Conservation (phyloP, 306 rosid genomes). For the Cotoneaster glaucophyllus region DNA sequence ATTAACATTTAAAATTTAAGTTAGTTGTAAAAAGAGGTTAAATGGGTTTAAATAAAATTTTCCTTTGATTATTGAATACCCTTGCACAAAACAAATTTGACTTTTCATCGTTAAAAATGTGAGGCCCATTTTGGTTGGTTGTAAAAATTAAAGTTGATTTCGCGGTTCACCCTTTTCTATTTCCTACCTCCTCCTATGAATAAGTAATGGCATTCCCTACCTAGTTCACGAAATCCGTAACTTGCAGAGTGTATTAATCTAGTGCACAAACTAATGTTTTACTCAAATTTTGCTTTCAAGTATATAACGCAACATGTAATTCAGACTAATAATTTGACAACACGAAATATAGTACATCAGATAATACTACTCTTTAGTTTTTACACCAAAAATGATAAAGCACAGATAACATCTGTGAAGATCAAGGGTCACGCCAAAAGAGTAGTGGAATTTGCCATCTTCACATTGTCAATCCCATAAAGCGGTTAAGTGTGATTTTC, state of each 20-base stretch:
- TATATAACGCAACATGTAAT: background rate
- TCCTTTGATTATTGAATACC: background rate
- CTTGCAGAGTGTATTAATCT: background rate
- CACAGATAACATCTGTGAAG: conserved; percentile 34
- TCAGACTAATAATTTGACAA: background rate
- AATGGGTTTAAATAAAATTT: background rate
- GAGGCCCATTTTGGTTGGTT: background rate
- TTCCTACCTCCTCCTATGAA: background rate
- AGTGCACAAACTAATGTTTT: background rate
- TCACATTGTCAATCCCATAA: conserved; percentile 44
- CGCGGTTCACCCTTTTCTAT: background rate
- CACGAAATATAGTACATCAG: background rate
- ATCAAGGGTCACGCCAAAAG: conserved; percentile 32
- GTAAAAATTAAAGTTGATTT: background rate
- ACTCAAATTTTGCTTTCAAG: background rate
- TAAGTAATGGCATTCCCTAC: background rate
- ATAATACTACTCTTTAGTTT: background rate
- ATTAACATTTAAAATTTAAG: too few species aligned
- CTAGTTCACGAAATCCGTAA: background rate
- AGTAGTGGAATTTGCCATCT: conserved; percentile 39
- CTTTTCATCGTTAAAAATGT: background rate
- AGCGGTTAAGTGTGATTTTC: conserved; percentile 57
- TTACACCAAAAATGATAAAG: background rate
- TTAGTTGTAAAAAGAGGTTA: too few species aligned
- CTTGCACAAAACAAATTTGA: background rate